phyloP scores from a whole-genome alignment of 306 rosid species.

The Dalbergia oliveri region DNA sequence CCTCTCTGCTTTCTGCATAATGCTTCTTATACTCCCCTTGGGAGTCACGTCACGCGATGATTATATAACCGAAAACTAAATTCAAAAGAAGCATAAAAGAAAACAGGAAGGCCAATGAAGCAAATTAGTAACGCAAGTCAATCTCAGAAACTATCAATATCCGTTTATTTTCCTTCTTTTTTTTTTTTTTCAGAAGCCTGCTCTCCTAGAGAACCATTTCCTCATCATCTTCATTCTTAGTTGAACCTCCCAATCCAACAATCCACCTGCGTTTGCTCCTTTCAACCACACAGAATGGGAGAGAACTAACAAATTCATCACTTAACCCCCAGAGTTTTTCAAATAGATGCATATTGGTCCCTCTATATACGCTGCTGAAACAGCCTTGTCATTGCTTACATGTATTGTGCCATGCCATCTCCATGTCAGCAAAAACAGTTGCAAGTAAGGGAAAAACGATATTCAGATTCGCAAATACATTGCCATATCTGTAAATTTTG shows the following conservation, averaged over 20 bases:
- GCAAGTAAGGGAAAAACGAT: neutral
- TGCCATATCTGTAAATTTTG: constrained; percentile 13
- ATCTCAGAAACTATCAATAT: constrained; percentile 13
- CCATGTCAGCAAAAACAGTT: neutral
- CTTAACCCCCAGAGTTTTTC: constrained; percentile 10
- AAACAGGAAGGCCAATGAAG: constrained; percentile 16
- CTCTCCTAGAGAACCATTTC: constrained; percentile 7
- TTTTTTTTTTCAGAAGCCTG: neutral
- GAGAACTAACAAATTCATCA: constrained; percentile 18
- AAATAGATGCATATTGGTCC: neutral
- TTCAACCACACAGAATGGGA: constrained; percentile 8
- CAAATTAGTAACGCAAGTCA: constrained; percentile 9
- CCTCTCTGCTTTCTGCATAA: constrained; percentile 6
- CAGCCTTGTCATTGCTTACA: neutral
- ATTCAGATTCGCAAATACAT: neutral
- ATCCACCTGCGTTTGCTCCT: neutral
- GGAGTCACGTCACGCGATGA: constrained; percentile 16
- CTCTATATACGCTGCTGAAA: constrained; percentile 17
- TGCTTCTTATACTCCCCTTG: constrained; percentile 15
- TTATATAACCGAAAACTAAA: constrained; percentile 1
- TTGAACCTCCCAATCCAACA: constrained; percentile 33
- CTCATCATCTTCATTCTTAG: neutral
- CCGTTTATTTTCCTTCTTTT: neutral
- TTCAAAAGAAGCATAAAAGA: neutral
- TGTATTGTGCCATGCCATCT: neutral